Evolutionary conservation across 257 asterid species (phyloP).

Genomic region (Marsdenia floribunda): DNA sequence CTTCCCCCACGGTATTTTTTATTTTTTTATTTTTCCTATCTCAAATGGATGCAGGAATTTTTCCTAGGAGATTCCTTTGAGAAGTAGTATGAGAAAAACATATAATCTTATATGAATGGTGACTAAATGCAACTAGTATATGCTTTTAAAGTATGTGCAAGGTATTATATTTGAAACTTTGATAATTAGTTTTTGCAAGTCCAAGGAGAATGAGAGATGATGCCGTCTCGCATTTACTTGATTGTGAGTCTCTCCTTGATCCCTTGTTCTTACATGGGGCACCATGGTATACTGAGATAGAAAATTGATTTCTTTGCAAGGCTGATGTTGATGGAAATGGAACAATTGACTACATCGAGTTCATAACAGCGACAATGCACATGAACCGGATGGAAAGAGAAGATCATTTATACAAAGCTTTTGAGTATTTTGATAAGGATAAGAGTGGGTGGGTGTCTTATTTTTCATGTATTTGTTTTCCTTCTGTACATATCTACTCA

Average conservation of each 20-base stretch:
- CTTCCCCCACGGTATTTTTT: too few species aligned
- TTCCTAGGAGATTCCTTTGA: not conserved
- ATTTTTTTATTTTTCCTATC: too few species aligned
- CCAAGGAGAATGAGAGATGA: not conserved
- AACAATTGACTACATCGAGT: constrained; percentile 77
- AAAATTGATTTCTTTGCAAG: constrained; percentile 31
- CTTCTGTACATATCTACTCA: constrained; percentile 1
- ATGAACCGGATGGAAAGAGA: constrained; percentile 88
- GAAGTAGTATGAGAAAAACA: not conserved
- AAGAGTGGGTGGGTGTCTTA: constrained; percentile 66
- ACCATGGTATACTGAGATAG: not conserved
- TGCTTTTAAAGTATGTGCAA: not conserved
- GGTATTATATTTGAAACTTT: not conserved
- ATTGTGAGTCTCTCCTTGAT: not conserved
- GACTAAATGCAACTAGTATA: not conserved
- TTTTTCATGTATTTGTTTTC: constrained; percentile 14
- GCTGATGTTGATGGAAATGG: constrained; percentile 95
- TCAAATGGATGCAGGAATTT: not conserved
- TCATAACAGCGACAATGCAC: constrained; percentile 92
- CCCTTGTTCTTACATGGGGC: not conserved
- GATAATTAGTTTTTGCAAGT: not conserved
- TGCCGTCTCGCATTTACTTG: not conserved
- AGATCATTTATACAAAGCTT: constrained; percentile 80
- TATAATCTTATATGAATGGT: too few species aligned
- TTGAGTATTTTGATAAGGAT: constrained; percentile 88